These are phyloP conservation scores for Debaryomyces robertsiae DNA, from an alignment of 1,139 yeast species.

Conservation along the genomic window DNA sequence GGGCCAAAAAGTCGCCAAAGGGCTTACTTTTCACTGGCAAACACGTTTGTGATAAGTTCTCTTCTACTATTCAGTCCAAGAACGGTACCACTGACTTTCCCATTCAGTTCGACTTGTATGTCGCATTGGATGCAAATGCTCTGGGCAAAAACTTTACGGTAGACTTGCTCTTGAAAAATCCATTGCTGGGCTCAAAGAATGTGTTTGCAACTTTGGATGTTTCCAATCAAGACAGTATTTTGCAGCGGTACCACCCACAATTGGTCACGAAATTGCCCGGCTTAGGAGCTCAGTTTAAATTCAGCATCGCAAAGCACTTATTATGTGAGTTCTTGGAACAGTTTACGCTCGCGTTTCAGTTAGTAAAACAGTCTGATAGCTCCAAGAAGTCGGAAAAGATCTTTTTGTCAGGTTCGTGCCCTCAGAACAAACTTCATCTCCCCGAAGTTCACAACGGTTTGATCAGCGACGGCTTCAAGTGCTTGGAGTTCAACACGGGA, in stretches of 20 bases:
- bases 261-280: conserved; percentile 22
- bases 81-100: conserved; percentile 21
- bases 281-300: conserved; percentile 24
- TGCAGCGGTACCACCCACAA: conserved; percentile 20
- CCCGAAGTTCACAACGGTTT: conserved; percentile 18
- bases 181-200: conserved; percentile 16
- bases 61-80: conserved; percentile 19
- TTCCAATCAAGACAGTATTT: conserved; percentile 18
- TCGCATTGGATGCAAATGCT: conserved; percentile 15
- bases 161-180: conserved; percentile 23
- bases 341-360: conserved; percentile 23
- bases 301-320: conserved; percentile 20
- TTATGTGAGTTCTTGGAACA: conserved; percentile 25
- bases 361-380: conserved; percentile 17
- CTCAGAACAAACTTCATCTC: conserved; percentile 18
- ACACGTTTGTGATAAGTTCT: conserved; percentile 24
- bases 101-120: conserved; percentile 22
- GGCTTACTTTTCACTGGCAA: conserved; percentile 19
- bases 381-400: conserved; percentile 21
- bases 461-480: conserved; percentile 21
- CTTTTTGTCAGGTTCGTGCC: conserved; percentile 25
- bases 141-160: conserved; percentile 22
- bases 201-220: conserved; percentile 20
- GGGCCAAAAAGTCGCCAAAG: conserved; percentile 16
- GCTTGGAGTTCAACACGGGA: conserved; percentile 26